phyloP scores from a whole-genome alignment of 106 monocot species.

The Phalaenopsis aphrodite region DNA sequence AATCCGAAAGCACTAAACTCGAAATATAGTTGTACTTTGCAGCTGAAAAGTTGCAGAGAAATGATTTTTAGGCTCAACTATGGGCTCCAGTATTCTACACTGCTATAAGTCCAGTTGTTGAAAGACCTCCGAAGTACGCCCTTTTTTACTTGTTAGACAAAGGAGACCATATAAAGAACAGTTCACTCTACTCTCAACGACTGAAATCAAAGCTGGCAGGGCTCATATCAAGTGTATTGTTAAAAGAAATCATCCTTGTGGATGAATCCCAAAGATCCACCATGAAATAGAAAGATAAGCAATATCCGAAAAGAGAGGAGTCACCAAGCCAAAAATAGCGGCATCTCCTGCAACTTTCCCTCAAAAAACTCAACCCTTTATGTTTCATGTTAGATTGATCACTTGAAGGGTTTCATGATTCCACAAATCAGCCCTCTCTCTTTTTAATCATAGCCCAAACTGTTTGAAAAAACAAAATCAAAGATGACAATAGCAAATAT shows the following conservation, averaged over 20 bases:
- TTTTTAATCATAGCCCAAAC: conserved; percentile 4
- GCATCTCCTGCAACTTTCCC: neutral
- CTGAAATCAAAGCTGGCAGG: no score
- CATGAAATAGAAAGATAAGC: neutral
- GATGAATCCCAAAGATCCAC: no score
- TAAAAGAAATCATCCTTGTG: no score
- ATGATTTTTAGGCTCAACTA: neutral
- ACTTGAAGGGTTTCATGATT: neutral
- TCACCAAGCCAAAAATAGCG: neutral
- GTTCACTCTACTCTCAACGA: no score
- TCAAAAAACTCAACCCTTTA: neutral
- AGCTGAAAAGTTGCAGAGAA: neutral
- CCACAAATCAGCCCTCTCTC: conserved; percentile 2
- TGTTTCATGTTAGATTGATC: neutral
- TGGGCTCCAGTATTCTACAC: no score
- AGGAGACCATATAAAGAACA: no score
- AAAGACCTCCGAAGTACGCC: no score
- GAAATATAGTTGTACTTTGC: neutral
- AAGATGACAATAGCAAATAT: neutral
- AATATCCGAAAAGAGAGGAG: neutral
- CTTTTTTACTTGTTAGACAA: no score
- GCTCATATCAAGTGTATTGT: no score
- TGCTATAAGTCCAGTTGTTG: no score
- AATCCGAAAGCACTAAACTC: neutral
- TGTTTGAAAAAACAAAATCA: neutral